A percentile compares a stretch with the other conserved stretches of the same genome.
These are phyloP conservation scores for Chalciporus piperatus DNA, from an alignment of 768 basidiomycete species.

Conservation along the genomic window DNA sequence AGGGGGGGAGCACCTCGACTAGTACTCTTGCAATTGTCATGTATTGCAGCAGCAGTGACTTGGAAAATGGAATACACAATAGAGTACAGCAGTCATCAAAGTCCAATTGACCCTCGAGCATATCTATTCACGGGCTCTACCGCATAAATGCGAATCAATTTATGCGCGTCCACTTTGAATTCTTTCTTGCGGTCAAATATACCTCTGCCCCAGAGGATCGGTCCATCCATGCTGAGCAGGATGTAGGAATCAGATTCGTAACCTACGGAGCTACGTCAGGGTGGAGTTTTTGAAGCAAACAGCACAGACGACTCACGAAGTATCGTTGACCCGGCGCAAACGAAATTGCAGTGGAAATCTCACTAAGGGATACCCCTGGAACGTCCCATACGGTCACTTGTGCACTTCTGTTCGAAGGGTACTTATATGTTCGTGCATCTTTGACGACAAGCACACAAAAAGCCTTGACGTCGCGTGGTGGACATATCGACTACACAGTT, in stretches of 20 bases:
- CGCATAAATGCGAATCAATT: background rate
- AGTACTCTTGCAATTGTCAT: too few relatives aligned
- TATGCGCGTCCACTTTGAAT: constrained; percentile 58
- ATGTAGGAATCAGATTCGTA: constrained; percentile 70
- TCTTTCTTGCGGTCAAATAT: constrained; percentile 63
- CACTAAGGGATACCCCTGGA: constrained; percentile 45
- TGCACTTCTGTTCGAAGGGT: constrained; percentile 55
- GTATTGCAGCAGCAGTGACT: too few relatives aligned
- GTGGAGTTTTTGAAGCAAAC: background rate
- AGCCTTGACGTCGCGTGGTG: constrained; percentile 68
- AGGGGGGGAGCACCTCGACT: too few relatives aligned
- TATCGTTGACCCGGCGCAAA: constrained; percentile 68
- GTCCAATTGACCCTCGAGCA: background rate
- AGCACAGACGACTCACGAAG: constrained; percentile 43
- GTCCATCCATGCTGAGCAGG: constrained; percentile 70
- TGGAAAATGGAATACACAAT: too few relatives aligned
- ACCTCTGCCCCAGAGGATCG: constrained; percentile 59
- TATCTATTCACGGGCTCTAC: too few relatives aligned
- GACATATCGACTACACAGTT: constrained; percentile 50
- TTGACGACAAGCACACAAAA: constrained; percentile 72
- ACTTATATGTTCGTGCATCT: constrained; percentile 56
- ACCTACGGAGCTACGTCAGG: constrained; percentile 23
- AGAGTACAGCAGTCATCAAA: too few relatives aligned
- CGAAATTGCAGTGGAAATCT: constrained; percentile 45
- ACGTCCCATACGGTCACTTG: constrained; percentile 88